A percentile compares a stretch with the other conserved stretches of the same genome.
These are phyloP conservation scores for Diaporthe eres DNA, from an alignment of 2,329 filamentous ascomycete genomes.

Conservation along the genomic window DNA sequence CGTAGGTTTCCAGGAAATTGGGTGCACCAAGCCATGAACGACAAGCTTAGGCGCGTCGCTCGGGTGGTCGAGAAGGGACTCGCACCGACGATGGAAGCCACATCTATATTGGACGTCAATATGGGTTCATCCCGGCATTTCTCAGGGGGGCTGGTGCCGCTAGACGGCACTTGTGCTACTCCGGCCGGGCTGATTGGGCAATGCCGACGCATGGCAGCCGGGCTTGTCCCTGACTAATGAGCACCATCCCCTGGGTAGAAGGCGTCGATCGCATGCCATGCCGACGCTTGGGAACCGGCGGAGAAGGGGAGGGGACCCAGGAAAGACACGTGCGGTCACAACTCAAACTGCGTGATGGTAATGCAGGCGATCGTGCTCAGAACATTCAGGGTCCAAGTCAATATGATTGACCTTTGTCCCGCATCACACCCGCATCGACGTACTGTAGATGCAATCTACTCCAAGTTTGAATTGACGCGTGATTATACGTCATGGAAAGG, in stretches of 20 bases:
- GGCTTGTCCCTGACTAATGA: constrained; percentile 17
- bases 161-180: constrained; percentile 12
- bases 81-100: not conserved
- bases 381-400: constrained; percentile 7
- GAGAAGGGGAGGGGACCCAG: constrained; percentile 18
- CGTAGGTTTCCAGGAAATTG: constrained; percentile 14
- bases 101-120: not conserved
- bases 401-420: not conserved
- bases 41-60: constrained; percentile 19
- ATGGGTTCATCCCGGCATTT: constrained; percentile 24
- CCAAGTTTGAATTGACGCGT: not conserved
- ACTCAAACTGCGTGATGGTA: constrained; percentile 18
- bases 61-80: not conserved
- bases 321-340: constrained; percentile 17
- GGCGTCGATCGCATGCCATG: constrained; percentile 5
- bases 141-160: not conserved
- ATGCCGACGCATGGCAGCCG: not conserved
- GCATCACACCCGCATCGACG: not conserved
- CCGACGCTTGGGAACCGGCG: constrained; percentile 1
- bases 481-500: not conserved
- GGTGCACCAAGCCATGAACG: constrained; percentile 15
- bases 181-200: constrained; percentile 18
- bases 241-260: constrained; percentile 1
- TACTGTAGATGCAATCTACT: not conserved
- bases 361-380: not conserved